phyloP scores from a whole-genome alignment of 2,329 filamentous ascomycete species.

The Aspergillus texensis region DNA sequence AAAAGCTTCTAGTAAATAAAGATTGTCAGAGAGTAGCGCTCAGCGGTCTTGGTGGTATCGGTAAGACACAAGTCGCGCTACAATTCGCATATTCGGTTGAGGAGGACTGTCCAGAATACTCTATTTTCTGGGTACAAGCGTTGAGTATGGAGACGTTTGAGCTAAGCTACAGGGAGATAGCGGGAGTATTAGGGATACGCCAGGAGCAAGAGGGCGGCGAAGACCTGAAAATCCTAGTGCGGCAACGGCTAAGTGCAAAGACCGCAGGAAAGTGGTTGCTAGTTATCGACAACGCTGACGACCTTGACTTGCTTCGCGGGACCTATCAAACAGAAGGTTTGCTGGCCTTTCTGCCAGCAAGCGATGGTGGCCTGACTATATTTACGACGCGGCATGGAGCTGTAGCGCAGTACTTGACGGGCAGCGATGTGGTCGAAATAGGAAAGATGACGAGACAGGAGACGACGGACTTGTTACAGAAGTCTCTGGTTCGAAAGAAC shows the following conservation, averaged over 20 bases:
- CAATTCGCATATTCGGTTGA: conserved; percentile 20
- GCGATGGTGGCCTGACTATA: conserved; percentile 23
- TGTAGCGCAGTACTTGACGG: conserved; percentile 16
- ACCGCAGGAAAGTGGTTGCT: conserved; percentile 22
- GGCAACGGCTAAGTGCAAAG: conserved; percentile 9
- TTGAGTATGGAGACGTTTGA: conserved; percentile 18
- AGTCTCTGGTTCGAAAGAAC: conserved; percentile 3
- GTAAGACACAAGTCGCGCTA: conserved; percentile 28
- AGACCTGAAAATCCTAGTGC: conserved; percentile 10
- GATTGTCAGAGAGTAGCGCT: conserved; percentile 11
- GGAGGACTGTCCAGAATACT: conserved; percentile 13
- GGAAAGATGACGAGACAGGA: conserved; percentile 19
- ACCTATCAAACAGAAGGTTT: conserved; percentile 1
- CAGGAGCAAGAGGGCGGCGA: conserved; percentile 10
- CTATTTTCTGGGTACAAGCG: conserved; percentile 21
- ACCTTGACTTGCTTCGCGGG: conserved; percentile 17
- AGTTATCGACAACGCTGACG: conserved; percentile 29
- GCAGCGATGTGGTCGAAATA: conserved; percentile 24
- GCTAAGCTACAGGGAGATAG: conserved; percentile 14
- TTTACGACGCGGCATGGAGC: conserved; percentile 27
- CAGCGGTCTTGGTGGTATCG: conserved; percentile 26
- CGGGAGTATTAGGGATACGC: conserved; percentile 7
- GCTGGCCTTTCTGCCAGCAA: conserved; percentile 17
- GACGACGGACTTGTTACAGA: conserved; percentile 12
- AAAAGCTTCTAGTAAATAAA: conserved; percentile 3